Conservation (phyloP, 768 basidiomycete species). For the Lactarius sp. region DNA sequence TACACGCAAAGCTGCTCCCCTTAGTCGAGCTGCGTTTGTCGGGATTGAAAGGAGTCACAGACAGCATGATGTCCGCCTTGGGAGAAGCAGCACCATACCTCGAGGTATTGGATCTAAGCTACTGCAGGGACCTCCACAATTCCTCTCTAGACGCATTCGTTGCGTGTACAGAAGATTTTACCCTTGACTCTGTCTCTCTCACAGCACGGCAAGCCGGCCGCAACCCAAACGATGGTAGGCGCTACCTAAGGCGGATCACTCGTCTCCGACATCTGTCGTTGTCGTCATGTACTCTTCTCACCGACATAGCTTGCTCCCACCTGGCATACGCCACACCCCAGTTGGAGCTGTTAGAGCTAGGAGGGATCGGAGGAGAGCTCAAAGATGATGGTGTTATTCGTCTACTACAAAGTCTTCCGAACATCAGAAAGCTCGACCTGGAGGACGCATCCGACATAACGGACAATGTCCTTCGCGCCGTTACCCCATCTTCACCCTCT, state of each 20-base stretch:
- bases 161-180: conserved; percentile 40
- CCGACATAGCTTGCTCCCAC: conserved; percentile 69
- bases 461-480: conserved; percentile 59
- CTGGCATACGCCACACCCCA: conserved; percentile 64
- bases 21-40: conserved; percentile 63
- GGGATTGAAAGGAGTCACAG: conserved; percentile 57
- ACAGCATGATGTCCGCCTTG: conserved; percentile 57
- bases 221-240: conserved; percentile 44
- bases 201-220: conserved; percentile 62
- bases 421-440: conserved; percentile 74
- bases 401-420: conserved; percentile 63
- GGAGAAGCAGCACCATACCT: conserved; percentile 66
- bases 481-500: conserved; percentile 46
- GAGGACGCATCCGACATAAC: conserved; percentile 75
- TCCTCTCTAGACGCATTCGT: conserved; percentile 72
- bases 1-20: conserved; percentile 44
- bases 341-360: conserved; percentile 76
- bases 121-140: conserved; percentile 65
- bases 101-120: conserved; percentile 78
- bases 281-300: conserved; percentile 65
- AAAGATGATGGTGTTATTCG: conserved; percentile 69
- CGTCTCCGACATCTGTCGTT: conserved; percentile 67
- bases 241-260: conserved; percentile 58
- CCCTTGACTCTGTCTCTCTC: conserved; percentile 45
- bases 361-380: conserved; percentile 64